phyloP scores from a whole-genome alignment of 345 rosid genomes.

The Linum tenue region DNA sequence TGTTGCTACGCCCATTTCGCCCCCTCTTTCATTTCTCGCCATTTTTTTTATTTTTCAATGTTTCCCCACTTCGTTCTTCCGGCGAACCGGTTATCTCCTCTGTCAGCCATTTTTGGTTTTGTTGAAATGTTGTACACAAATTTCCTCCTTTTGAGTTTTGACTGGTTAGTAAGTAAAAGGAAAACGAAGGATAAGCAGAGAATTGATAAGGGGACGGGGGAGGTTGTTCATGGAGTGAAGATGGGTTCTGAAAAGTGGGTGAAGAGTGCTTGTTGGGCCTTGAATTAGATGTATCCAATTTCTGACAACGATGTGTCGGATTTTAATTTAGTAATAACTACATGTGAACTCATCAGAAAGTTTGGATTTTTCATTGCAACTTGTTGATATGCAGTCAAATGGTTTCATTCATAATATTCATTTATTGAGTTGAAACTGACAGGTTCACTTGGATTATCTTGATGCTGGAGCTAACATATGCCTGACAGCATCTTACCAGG shows the following conservation, averaged over 20 bases:
- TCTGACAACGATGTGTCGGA: not conserved
- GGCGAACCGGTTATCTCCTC: not conserved
- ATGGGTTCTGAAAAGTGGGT: not conserved
- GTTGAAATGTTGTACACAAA: not conserved
- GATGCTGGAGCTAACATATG: constrained; percentile 79
- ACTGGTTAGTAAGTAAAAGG: not conserved
- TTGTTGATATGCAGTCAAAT: too few relatives aligned
- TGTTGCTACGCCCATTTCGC: not conserved
- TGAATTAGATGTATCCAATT: not conserved
- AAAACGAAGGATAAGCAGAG: not conserved
- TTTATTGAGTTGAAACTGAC: constrained; percentile 11
- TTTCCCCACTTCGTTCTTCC: not conserved
- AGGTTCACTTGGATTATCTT: constrained; percentile 90
- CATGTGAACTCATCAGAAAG: not conserved
- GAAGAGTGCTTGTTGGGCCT: not conserved
- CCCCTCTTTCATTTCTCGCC: not conserved
- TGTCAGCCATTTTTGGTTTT: not conserved
- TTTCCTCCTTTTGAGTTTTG: not conserved
- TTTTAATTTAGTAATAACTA: too few relatives aligned
- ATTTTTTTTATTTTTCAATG: not conserved
- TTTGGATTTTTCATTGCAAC: too few relatives aligned
- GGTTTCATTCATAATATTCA: not conserved
- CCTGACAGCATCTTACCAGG: constrained; percentile 83
- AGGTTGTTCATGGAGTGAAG: not conserved
- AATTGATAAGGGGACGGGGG: not conserved